These are phyloP conservation scores for Synura sp. DNA, from an alignment of 352 stramenopile genomes.

Conservation along the genomic window DNA sequence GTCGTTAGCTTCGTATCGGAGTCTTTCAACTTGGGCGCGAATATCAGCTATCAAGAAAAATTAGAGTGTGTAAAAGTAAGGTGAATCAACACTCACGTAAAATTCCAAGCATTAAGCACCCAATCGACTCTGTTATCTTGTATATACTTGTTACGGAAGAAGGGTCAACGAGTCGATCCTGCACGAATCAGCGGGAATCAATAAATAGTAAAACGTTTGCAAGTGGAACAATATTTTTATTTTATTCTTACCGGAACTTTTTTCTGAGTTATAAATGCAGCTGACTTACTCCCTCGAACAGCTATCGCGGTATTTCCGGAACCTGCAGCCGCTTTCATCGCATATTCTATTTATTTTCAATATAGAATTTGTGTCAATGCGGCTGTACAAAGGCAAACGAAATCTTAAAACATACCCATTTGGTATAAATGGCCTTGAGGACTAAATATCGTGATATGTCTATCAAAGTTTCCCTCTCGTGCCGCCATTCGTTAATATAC, in stretches of 20 bases:
- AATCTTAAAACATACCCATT: conserved; percentile 62
- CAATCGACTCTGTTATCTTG: conserved; percentile 88
- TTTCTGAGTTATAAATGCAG: conserved; percentile 95
- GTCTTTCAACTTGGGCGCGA: conserved; percentile 83
- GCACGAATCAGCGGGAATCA: neutral
- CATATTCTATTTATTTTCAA: conserved; percentile 79
- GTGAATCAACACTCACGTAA: conserved; percentile 50
- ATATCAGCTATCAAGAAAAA: conserved; percentile 63
- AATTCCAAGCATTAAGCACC: conserved; percentile 88
- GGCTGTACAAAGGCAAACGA: neutral
- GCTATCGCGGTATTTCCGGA: conserved; percentile 91
- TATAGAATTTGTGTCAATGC: neutral
- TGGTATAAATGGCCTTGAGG: conserved; percentile 97
- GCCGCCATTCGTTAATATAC: too few relatives aligned
- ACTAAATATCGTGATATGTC: conserved; percentile 97
- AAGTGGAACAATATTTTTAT: neutral
- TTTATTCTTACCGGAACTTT: conserved; percentile 81
- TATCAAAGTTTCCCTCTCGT: conserved; percentile 59
- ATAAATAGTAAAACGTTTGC: neutral
- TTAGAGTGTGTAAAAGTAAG: neutral
- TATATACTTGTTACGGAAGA: conserved; percentile 93
- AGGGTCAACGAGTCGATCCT: conserved; percentile 90
- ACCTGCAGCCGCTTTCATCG: conserved; percentile 92
- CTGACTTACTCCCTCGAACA: conserved; percentile 84
- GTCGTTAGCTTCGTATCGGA: conserved; percentile 92